Base-by-base conservation (phyloP, 2,329 filamentous ascomycete genomes). In the Cyphellophora europaea region DNA sequence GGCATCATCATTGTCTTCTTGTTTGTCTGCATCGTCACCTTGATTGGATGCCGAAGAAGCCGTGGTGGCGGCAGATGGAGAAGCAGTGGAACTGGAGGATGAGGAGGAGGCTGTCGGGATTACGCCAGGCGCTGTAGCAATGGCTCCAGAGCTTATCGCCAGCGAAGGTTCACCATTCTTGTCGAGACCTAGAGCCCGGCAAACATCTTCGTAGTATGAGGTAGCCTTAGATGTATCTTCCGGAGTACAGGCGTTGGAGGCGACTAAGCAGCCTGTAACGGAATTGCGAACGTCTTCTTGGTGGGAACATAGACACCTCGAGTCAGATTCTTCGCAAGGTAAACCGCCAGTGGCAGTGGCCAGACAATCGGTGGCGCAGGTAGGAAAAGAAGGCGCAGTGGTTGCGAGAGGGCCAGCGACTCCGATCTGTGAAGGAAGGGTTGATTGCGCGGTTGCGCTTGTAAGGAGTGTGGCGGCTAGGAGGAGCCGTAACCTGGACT, bases 121-220 rank as follows among this genome's bases (percentile, higher is more conserved):
- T 3, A 19, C 5, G 10, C 12, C 12, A 11, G 30, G 19, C 6
- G 15, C 30, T 12, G 30, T 32, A 11, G 30, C 30, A 32, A 11
- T 32, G 15, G 13, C 30, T 5, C 16, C 30, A 12, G 30, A 3
- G 6, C 6, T 18, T 10, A 19, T 32, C 11, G 19, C 11, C 8
- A 19, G 17, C 15, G 11, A 12, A 11, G 30, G 12, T 12, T 8
- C 6, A 12, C 14, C 16, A 15, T 16, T 12, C 3, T 10, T 10
- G 19, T 10, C 30, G 13, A 19, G 19, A 12, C 30, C 30, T 2
- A 32, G 30, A 11, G 15, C 30, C 18, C 19, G 30, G 30, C 30
- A 32, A 12, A 32, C 19, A 12, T 5, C 12, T 12, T 32, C 19
- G 6, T 32, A 32, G 19, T 32, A 32, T 18, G 19, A 32, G 10